These are phyloP conservation scores for Straminergon stramineum DNA, from an alignment of 225 moss, liverwort and hornwort genomes.

Conservation along the genomic window DNA sequence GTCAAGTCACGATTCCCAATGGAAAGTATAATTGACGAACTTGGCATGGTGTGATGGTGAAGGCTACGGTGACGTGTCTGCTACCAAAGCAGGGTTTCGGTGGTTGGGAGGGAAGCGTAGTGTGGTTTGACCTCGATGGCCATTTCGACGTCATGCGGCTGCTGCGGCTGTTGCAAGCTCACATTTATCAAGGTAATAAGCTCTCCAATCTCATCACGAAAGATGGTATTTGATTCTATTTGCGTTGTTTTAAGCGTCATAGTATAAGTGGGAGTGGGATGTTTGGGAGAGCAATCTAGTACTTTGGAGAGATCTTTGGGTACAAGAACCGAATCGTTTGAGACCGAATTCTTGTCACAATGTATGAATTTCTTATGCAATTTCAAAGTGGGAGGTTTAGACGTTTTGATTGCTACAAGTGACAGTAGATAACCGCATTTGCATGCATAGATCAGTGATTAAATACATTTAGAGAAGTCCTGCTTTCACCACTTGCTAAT, in stretches of 20 bases:
- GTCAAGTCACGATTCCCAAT: not conserved
- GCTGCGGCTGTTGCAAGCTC: slow-evolving; percentile 36
- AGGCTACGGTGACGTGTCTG: slow-evolving; percentile 45
- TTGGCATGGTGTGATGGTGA: slow-evolving; percentile 1
- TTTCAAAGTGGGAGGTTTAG: not conserved
- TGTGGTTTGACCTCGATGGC: slow-evolving; percentile 58
- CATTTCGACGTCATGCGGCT: slow-evolving; percentile 46
- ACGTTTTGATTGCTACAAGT: not conserved
- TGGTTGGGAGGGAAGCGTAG: slow-evolving; percentile 49
- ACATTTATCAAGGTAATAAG: slow-evolving; percentile 11
- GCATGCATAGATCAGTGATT: not conserved
- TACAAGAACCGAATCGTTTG: not conserved
- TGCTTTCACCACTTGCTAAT: not conserved
- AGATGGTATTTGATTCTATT: not conserved
- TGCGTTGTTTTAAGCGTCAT: not conserved
- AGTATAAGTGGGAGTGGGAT: not conserved
- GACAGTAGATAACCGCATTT: not conserved
- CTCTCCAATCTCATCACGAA: not conserved
- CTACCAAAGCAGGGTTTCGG: slow-evolving; percentile 29
- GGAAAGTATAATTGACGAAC: not conserved
- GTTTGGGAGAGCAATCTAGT: not conserved
- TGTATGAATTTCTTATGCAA: not conserved
- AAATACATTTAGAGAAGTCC: not conserved
- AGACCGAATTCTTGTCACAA: not conserved
- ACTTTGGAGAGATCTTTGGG: not conserved